Base-by-base conservation (phyloP, 2,329 filamentous ascomycete species). In the Ceratocystis cubensis region DNA sequence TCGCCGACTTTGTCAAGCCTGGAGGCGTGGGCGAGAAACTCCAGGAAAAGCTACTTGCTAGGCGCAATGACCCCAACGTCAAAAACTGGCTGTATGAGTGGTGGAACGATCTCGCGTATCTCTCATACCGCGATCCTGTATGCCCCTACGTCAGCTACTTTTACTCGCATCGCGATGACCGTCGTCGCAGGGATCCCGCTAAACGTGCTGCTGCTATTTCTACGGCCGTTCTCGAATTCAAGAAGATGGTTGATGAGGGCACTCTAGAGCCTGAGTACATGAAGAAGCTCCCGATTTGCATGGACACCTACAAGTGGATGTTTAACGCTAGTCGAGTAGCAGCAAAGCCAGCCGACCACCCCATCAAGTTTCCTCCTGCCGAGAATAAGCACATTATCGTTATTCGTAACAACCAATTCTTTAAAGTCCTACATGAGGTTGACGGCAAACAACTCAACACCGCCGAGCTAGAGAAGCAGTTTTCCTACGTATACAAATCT, bases 141-240 rank as follows among this genome's bases (percentile, higher is more conserved):
- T 89, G 97, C 20, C 94, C 94, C 69, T 99, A 97, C 75, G 94
- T 99, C 73, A 96, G 91, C 77, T 99, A 99, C 83, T 99, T 99
- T 80, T 99, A 99, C 81, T 96, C 92, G 66, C 93, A 97, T 80
- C 86, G 91, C 71, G 94, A 99, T 77, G 95, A 99, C 77, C 86
- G 90, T 71, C 84, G 87, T 74, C 85, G 93, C 71, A 86, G 91
- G 69, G 85, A 96, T 76, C 94, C 94, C 0, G 87, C 88, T 69
- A 96, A 95, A 82, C 89, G 94, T 70, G 94, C 94, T 2, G 94
- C 94, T 3, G 92, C 93, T 70, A 88, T 99, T 70, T 86, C 89
- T 0, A 91, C 89, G 1, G 88, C 90, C 6, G 88, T 85, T 1
- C 83, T 99, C 48, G 91, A 95, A 74, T 99, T 99, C 82, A 96